Conservation (phyloP, 768 basidiomycete genomes). For the Naganishia kalamii region DNA sequence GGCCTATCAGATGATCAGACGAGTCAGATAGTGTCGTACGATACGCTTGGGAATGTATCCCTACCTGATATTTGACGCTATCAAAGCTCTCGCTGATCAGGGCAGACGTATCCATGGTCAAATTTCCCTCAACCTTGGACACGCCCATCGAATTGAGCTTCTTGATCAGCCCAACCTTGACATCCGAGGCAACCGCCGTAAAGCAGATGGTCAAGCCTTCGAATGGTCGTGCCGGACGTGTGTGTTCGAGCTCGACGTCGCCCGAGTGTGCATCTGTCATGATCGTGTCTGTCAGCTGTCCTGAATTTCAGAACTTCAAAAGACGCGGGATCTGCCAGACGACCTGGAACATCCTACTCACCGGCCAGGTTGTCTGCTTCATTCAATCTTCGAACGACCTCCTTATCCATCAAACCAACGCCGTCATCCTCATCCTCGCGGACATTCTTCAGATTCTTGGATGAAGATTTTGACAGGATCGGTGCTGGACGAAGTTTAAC, state of each 20-base stretch:
- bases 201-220: conserved; percentile 16
- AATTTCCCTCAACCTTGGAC: conserved; percentile 54
- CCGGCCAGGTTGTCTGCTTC: conserved; percentile 33
- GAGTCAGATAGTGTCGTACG: not conserved
- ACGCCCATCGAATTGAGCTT: conserved; percentile 79
- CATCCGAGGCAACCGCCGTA: conserved; percentile 9
- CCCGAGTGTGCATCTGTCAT: not conserved
- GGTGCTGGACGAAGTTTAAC: conserved; percentile 47
- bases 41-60: conserved; percentile 20
- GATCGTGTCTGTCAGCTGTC: conserved; percentile 25
- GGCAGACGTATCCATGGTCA: conserved; percentile 83
- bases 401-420: conserved; percentile 36
- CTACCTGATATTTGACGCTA: conserved; percentile 73
- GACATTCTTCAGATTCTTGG: not conserved
- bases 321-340: too few species aligned
- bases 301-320: too few species aligned
- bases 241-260: conserved; percentile 28
- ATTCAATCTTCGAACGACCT: conserved; percentile 26
- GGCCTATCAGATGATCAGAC: conserved; percentile 53
- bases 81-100: conserved; percentile 74
- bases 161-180: conserved; percentile 63
- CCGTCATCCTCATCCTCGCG: conserved; percentile 11
- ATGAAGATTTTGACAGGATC: conserved; percentile 17
- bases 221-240: not conserved
- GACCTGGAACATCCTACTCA: too few species aligned